Evolutionary conservation across 2,329 filamentous ascomycete genomes (phyloP).

Genomic region (Chaetomium strumarium): DNA sequence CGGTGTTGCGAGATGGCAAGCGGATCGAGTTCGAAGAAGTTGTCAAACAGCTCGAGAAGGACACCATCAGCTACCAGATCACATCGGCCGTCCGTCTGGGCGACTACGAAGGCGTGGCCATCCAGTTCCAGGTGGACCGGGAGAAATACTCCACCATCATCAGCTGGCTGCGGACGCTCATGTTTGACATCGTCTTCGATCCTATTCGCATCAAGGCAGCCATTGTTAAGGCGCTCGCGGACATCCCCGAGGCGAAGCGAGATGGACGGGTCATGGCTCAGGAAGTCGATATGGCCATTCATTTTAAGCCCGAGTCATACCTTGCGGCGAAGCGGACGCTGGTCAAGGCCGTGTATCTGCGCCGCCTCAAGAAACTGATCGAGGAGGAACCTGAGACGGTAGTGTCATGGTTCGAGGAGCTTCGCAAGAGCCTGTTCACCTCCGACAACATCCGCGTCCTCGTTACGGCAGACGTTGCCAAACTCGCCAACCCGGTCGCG

Average conservation of each 20-base stretch:
- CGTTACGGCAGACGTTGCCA: slow-evolving; percentile 73
- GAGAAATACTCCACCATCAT: slow-evolving; percentile 81
- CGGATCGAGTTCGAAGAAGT: slow-evolving; percentile 84
- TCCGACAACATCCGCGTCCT: slow-evolving; percentile 82
- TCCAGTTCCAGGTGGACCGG: slow-evolving; percentile 80
- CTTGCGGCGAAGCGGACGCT: slow-evolving; percentile 73
- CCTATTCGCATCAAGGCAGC: slow-evolving; percentile 56
- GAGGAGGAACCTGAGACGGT: slow-evolving; percentile 70
- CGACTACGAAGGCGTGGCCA: slow-evolving; percentile 73
- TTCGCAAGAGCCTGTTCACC: slow-evolving; percentile 70
- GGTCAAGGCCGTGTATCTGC: slow-evolving; percentile 82
- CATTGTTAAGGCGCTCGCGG: slow-evolving; percentile 76
- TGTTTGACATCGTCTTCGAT: slow-evolving; percentile 88
- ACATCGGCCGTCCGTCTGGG: slow-evolving; percentile 62
- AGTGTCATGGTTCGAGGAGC: slow-evolving; percentile 67
- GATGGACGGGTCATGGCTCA: slow-evolving; percentile 65
- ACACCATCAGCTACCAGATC: slow-evolving; percentile 80
- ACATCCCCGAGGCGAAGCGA: slow-evolving; percentile 88
- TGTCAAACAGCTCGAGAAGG: slow-evolving; percentile 82
- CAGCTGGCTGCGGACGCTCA: slow-evolving; percentile 76
- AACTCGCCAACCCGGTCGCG: slow-evolving; percentile 67
- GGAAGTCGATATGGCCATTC: slow-evolving; percentile 69
- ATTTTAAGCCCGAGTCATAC: slow-evolving; percentile 71
- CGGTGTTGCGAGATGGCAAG: slow-evolving; percentile 69
- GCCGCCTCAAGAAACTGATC: slow-evolving; percentile 75